Evolutionary conservation across 306 rosid genomes (phyloP).

Genomic region (Nissolia schottii): DNA sequence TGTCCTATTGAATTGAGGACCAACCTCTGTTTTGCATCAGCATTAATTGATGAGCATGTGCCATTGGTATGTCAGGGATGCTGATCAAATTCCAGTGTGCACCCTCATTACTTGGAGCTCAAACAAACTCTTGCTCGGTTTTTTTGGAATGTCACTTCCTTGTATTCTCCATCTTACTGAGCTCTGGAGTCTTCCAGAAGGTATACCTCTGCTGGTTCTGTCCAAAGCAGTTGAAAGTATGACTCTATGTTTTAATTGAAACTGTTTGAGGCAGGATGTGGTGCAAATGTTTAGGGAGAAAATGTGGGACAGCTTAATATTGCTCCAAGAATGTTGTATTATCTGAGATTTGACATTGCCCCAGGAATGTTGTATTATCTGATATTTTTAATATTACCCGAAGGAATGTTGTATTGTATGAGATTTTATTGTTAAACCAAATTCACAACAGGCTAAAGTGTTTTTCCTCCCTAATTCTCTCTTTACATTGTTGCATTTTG

Average conservation of each 20-base stretch:
- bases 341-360: not conserved
- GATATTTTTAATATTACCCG: not conserved
- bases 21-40: constrained; percentile 8
- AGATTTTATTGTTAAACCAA: not conserved
- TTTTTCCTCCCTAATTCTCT: not conserved
- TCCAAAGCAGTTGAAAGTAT: constrained; percentile 14
- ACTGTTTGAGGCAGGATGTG: constrained; percentile 24
- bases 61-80: not conserved
- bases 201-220: constrained; percentile 11
- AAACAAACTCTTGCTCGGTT: constrained; percentile 5
- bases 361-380: constrained; percentile 12
- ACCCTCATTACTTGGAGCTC: constrained; percentile 11
- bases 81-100: not conserved
- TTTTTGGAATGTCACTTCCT: not conserved
- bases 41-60: constrained; percentile 7
- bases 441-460: not conserved
- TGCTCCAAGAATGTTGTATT: constrained; percentile 9
- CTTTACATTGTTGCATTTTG: not conserved
- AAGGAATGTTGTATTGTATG: constrained; percentile 13
- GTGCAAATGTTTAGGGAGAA: constrained; percentile 25
- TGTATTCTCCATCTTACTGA: constrained; percentile 8
- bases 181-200: constrained; percentile 19
- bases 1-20: not conserved
- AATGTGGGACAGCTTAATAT: constrained; percentile 3
- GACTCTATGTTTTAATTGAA: constrained; percentile 21